A percentile compares a stretch with the other conserved stretches of the same genome.
These are phyloP conservation scores for Xylaria polymorpha DNA, from an alignment of 2,329 filamentous ascomycete species.

Conservation along the genomic window DNA sequence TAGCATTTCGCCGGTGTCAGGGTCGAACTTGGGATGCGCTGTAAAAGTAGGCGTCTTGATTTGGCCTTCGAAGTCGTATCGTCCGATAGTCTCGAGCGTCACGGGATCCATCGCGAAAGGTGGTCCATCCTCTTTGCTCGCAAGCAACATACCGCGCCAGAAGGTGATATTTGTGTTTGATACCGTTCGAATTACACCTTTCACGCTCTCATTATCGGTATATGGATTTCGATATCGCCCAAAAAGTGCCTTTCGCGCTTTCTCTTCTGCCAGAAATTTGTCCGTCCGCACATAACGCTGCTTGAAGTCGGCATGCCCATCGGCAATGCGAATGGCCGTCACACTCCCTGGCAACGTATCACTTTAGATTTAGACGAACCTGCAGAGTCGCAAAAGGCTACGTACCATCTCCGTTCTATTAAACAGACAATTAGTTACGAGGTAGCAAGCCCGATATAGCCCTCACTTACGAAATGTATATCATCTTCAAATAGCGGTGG, in stretches of 20 bases:
- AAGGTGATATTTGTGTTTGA: conserved; percentile 71
- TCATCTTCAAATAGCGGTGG: conserved; percentile 67
- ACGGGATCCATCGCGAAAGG: conserved; percentile 63
- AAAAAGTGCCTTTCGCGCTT: conserved; percentile 55
- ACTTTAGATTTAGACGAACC: conserved; percentile 22
- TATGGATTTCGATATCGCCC: conserved; percentile 68
- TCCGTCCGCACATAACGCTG: conserved; percentile 58
- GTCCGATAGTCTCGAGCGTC: conserved; percentile 61
- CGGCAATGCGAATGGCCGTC: conserved; percentile 55
- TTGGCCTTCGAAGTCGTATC: conserved; percentile 65
- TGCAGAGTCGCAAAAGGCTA: background rate
- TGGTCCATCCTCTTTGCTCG: conserved; percentile 65
- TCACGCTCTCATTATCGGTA: conserved; percentile 66
- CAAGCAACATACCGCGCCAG: conserved; percentile 66
- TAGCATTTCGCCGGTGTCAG: conserved; percentile 63
- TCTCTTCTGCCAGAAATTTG: conserved; percentile 49
- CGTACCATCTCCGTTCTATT: conserved; percentile 47
- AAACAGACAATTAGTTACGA: conserved; percentile 18
- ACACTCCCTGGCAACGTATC: conserved; percentile 53
- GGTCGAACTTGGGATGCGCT: conserved; percentile 65
- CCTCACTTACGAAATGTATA: conserved; percentile 49
- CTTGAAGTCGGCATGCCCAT: conserved; percentile 57
- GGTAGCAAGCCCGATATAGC: background rate
- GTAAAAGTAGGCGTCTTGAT: conserved; percentile 60
- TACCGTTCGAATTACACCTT: conserved; percentile 65